Conservation (phyloP, 768 basidiomycete genomes). For the Mycena belliarum region DNA sequence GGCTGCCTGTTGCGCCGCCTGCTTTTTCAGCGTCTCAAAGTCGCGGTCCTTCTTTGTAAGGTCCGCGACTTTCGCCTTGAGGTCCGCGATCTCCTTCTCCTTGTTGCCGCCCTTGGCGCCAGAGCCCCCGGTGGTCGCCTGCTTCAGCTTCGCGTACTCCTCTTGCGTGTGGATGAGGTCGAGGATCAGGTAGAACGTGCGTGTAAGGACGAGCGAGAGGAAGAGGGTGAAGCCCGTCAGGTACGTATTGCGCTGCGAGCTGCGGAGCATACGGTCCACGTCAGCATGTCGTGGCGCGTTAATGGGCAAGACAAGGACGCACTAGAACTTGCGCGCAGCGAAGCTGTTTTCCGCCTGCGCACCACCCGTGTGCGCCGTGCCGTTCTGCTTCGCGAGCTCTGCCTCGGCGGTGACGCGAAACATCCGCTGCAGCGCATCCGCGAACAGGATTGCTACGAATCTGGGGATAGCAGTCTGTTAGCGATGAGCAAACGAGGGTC, state of each 20-base stretch:
- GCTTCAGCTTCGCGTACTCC: conserved; percentile 80
- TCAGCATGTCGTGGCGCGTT: background rate
- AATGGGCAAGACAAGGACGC: conserved; percentile 27
- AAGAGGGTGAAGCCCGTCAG: conserved; percentile 93
- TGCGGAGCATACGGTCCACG: conserved; percentile 37
- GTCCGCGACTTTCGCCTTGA: conserved; percentile 67
- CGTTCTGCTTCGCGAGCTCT: conserved; percentile 61
- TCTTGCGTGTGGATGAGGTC: conserved; percentile 92
- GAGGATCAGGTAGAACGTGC: conserved; percentile 89
- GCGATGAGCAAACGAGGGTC: background rate
- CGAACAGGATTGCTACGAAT: conserved; percentile 85
- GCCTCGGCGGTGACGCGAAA: conserved; percentile 74
- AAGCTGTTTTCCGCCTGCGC: conserved; percentile 84
- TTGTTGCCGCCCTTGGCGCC: conserved; percentile 32
- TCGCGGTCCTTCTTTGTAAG: conserved; percentile 63
- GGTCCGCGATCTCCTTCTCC: conserved; percentile 56
- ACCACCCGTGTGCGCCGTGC: conserved; percentile 52
- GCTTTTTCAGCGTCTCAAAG: conserved; percentile 78
- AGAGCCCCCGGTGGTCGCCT: conserved; percentile 21
- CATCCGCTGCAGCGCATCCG: conserved; percentile 94
- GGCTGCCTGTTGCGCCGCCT: conserved; percentile 72
- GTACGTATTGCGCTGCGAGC: conserved; percentile 89
- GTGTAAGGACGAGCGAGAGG: conserved; percentile 91
- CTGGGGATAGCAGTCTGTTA: conserved; percentile 34
- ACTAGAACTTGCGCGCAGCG: conserved; percentile 95